Percentiles rank a stretch among this genome's conserved stretches.
phyloP scores from a whole-genome alignment of 768 basidiomycete species.

The Scleroderma citrinum region DNA sequence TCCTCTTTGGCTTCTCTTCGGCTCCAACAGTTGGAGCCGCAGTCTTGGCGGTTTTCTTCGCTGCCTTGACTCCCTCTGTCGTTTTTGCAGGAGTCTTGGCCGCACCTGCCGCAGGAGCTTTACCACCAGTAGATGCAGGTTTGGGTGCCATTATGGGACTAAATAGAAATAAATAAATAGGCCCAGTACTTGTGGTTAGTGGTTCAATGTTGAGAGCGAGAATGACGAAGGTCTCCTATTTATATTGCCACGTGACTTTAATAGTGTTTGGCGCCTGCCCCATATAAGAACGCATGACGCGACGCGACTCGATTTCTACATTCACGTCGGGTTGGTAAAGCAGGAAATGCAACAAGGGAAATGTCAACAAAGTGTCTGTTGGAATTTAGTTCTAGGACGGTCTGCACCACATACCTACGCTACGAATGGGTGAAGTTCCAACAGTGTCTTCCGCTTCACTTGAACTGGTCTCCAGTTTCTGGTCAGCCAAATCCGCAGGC shows the following conservation, averaged over 20 bases:
- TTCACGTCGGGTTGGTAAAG: constrained; percentile 26
- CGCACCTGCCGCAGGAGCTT: constrained; percentile 55
- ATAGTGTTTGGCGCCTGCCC: too few relatives aligned
- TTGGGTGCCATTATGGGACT: constrained; percentile 50
- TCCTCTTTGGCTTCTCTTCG: constrained; percentile 81
- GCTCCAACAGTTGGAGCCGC: constrained; percentile 45
- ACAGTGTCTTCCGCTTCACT: constrained; percentile 63
- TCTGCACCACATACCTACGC: too few relatives aligned
- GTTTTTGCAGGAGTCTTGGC: constrained; percentile 63
- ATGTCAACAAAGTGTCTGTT: constrained; percentile 37
- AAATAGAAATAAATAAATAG: constrained; percentile 1
- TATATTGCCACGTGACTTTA: constrained; percentile 29
- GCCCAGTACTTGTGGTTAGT: constrained; percentile 7
- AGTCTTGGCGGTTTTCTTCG: constrained; percentile 68
- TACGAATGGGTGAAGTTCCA: too few relatives aligned
- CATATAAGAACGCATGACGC: constrained; percentile 21
- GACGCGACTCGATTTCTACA: constrained; percentile 35
- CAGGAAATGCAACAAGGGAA: constrained; percentile 13
- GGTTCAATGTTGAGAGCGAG: constrained; percentile 10
- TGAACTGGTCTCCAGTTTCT: constrained; percentile 82
- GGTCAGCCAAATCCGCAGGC: constrained; percentile 48
- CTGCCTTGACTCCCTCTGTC: constrained; percentile 54
- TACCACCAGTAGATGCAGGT: constrained; percentile 70
- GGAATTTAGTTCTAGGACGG: too few relatives aligned
- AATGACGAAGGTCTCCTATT: constrained; percentile 26